A percentile compares a stretch with the other conserved stretches of the same genome.
phyloP scores from a whole-genome alignment of 768 basidiomycete genomes.

The Filobasidium floriforme region DNA sequence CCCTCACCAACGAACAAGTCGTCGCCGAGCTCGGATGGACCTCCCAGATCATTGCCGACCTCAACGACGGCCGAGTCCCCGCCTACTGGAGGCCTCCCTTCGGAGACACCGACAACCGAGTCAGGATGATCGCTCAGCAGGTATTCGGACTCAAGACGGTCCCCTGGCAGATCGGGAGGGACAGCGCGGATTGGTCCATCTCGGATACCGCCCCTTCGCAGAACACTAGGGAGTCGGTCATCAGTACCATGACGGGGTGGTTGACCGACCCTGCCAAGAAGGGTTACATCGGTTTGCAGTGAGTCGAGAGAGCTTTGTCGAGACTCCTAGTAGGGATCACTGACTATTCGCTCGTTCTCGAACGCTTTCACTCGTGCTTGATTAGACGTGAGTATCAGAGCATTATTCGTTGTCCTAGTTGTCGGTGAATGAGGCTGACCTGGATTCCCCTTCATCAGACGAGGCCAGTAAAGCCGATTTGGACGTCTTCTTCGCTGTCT shows the following conservation, averaged over 20 bases:
- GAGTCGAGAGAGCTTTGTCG: neutral
- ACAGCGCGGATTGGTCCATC: constrained; percentile 68
- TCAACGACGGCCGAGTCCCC: constrained; percentile 66
- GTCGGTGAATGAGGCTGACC: neutral
- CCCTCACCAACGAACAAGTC: constrained; percentile 57
- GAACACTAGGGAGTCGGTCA: constrained; percentile 52
- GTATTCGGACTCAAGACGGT: constrained; percentile 79
- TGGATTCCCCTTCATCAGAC: constrained; percentile 39
- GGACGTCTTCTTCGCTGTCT: constrained; percentile 54
- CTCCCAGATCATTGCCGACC: constrained; percentile 65
- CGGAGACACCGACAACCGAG: constrained; percentile 57
- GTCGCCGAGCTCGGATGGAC: constrained; percentile 76
- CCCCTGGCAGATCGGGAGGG: constrained; percentile 68
- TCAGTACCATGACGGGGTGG: constrained; percentile 51
- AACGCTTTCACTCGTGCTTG: constrained; percentile 47
- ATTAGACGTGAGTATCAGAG: constrained; percentile 49
- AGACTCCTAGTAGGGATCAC: too few relatives aligned
- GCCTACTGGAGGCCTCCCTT: constrained; percentile 56
- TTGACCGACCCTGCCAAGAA: constrained; percentile 59
- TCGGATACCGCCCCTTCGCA: constrained; percentile 37
- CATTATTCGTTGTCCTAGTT: neutral
- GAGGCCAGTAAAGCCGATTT: constrained; percentile 61
- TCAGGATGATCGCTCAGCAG: constrained; percentile 73
- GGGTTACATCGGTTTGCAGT: constrained; percentile 55
- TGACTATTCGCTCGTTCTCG: neutral